A percentile compares a stretch with the other conserved stretches of the same genome.
Conservation (phyloP, 202 grass and related monocot genomes). For the Zoysia matrella region DNA sequence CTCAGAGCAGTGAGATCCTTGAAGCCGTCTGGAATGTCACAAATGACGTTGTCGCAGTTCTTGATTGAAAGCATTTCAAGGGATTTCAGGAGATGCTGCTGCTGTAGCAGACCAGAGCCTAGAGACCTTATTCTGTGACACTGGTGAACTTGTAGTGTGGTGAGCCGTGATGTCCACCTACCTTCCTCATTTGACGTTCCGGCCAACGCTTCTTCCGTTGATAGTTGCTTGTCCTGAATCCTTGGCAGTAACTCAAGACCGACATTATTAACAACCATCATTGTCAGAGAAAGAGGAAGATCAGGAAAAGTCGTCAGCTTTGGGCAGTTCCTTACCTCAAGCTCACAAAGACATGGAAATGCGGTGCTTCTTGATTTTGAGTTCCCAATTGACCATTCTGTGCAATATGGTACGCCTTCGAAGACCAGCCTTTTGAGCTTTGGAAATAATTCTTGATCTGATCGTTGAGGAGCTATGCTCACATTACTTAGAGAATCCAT, state of each 20-base stretch:
- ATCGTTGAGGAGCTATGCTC: slow-evolving; percentile 1
- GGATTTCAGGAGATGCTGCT: slow-evolving; percentile 45
- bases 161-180: slow-evolving; percentile 56
- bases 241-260: slow-evolving; percentile 45
- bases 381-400: slow-evolving; percentile 44
- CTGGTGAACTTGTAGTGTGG: slow-evolving; percentile 32
- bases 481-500: slow-evolving; percentile 39
- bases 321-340: slow-evolving; percentile 54
- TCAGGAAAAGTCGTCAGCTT: slow-evolving; percentile 38
- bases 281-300: slow-evolving; percentile 35
- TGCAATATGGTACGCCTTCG: slow-evolving; percentile 14
- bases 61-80: slow-evolving; percentile 44
- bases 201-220: slow-evolving; percentile 6
- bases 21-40: slow-evolving; percentile 38
- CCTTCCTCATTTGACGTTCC: slow-evolving; percentile 23
- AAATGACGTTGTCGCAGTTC: slow-evolving; percentile 33
- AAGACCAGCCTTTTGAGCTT: slow-evolving; percentile 52
- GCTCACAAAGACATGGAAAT: slow-evolving; percentile 49
- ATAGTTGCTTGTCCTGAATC: slow-evolving; percentile 20
- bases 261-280: slow-evolving; percentile 35
- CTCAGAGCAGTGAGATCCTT: slow-evolving; percentile 48
- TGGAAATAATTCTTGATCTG: slow-evolving; percentile 38
- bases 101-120: slow-evolving; percentile 43
- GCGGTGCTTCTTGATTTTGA: slow-evolving; percentile 4
- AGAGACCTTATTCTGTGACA: slow-evolving; percentile 42